These are phyloP conservation scores for Kondoa subrosea DNA, from an alignment of 768 basidiomycete species.

Conservation along the genomic window DNA sequence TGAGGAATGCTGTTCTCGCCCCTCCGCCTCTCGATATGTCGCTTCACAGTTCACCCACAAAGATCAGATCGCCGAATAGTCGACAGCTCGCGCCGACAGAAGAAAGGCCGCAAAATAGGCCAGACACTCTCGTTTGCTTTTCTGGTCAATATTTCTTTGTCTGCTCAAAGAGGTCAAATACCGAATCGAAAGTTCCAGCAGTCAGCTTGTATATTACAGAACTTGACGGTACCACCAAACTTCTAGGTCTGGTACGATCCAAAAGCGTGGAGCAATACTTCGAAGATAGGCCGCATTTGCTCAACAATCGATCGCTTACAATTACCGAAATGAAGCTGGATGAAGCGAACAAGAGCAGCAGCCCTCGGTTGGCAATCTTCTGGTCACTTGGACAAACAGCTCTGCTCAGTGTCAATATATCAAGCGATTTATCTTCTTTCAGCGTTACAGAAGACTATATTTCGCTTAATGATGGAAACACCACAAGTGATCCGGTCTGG, in stretches of 20 bases:
- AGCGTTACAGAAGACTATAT: conserved; percentile 1
- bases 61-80: too few relatives aligned
- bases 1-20: too few relatives aligned
- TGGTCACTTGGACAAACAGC: neutral
- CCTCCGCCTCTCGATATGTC: too few relatives aligned
- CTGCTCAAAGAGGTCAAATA: neutral
- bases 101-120: neutral
- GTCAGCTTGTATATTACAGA: neutral
- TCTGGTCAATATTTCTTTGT: neutral
- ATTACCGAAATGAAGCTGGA: conserved; percentile 1
- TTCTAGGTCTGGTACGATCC: neutral
- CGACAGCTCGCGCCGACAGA: neutral
- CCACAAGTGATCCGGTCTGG: neutral
- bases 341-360: neutral
- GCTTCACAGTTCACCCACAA: too few relatives aligned
- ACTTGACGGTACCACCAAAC: neutral
- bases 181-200: neutral
- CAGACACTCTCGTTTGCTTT: neutral
- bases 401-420: neutral
- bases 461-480: neutral
- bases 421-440: neutral
- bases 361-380: neutral
- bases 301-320: neutral
- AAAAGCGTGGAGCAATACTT: neutral
- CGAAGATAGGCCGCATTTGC: neutral